Conservation (phyloP, 805 yeast genomes). For the Isabelozyma pseudorhagii region DNA sequence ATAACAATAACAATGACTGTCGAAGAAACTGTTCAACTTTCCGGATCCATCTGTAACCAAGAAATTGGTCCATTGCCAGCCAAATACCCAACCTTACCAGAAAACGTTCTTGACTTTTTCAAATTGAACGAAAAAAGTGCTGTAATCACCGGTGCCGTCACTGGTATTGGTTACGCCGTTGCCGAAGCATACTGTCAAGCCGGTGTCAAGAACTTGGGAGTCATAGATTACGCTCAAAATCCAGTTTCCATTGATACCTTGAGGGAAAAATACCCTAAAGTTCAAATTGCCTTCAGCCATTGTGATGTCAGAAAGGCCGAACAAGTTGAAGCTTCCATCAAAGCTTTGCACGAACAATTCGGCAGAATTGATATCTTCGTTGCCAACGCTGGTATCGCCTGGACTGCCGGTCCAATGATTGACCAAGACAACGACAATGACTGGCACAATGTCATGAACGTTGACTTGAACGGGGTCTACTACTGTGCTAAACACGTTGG, state of each 20-base stretch:
- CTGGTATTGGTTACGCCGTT: constrained; percentile 48
- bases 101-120: constrained; percentile 27
- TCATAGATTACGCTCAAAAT: constrained; percentile 35
- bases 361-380: constrained; percentile 40
- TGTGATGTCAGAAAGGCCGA: constrained; percentile 40
- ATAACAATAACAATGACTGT: constrained; percentile 17
- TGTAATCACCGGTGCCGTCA: constrained; percentile 52
- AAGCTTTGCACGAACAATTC: constrained; percentile 27
- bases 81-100: constrained; percentile 24
- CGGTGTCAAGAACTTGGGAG: constrained; percentile 32
- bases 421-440: constrained; percentile 47
- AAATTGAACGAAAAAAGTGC: constrained; percentile 29
- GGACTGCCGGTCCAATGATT: constrained; percentile 42
- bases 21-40: constrained; percentile 11
- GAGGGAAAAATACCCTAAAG: constrained; percentile 25
- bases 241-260: constrained; percentile 25
- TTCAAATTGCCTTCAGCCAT: constrained; percentile 27
- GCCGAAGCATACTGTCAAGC: constrained; percentile 39
- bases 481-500: constrained; percentile 78
- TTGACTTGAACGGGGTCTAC: constrained; percentile 78
- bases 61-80: constrained; percentile 40
- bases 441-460: constrained; percentile 71
- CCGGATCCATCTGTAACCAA: constrained; percentile 26
- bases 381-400: constrained; percentile 48
- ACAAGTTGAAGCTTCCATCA: constrained; percentile 32